These are phyloP conservation scores for Setomelanomma holmii DNA, from an alignment of 2,329 filamentous ascomycete species.

Conservation along the genomic window DNA sequence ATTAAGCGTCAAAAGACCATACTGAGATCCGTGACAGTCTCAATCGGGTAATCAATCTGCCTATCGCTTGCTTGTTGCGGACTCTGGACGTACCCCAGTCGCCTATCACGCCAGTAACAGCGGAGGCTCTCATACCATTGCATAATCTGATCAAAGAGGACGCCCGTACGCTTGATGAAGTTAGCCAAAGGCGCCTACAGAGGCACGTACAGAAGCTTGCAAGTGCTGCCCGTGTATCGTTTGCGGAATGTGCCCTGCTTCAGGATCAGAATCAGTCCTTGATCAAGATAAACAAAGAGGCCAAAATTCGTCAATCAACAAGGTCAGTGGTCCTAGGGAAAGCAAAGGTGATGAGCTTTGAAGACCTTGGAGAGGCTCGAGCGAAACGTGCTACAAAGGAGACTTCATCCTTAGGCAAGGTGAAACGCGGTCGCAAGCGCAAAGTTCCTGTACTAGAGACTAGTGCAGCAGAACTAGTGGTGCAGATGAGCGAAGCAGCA, in stretches of 20 bases:
- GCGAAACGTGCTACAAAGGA: not conserved
- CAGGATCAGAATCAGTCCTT: no score
- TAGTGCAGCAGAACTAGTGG: not conserved
- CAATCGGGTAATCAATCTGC: no score
- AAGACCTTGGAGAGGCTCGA: not conserved
- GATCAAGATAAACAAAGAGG: no score
- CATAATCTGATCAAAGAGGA: slow-evolving; percentile 22
- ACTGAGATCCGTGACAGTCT: no score
- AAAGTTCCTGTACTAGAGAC: no score
- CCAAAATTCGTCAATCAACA: no score
- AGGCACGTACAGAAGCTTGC: not conserved
- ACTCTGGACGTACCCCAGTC: no score
- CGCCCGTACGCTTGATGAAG: slow-evolving; percentile 22
- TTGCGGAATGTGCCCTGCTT: no score
- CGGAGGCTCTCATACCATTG: slow-evolving; percentile 26
- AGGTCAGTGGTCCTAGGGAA: no score
- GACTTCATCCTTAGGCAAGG: not conserved
- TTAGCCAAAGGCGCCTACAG: slow-evolving; percentile 32
- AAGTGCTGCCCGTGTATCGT: not conserved
- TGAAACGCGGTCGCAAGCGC: not conserved
- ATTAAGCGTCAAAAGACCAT: no score
- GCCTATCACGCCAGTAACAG: slow-evolving; percentile 30
- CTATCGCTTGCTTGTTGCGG: no score
- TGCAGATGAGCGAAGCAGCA: not conserved
- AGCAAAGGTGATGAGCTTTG: no score